Evolutionary conservation across 129 eudicot species (phyloP).

Genomic region (Escallonia rubra): DNA sequence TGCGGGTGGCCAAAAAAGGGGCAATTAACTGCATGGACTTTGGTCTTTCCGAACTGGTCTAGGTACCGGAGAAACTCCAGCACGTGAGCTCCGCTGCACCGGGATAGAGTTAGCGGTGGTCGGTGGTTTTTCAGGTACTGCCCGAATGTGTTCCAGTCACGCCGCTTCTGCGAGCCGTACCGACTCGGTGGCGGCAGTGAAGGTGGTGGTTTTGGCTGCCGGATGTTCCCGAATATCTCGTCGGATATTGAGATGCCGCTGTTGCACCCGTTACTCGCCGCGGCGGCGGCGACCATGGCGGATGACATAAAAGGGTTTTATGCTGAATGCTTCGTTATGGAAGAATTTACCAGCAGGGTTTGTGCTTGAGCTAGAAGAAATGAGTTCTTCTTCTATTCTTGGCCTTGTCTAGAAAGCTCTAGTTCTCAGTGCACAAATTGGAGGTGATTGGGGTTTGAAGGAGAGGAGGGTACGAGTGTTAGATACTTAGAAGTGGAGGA

Average conservation of each 20-base stretch:
- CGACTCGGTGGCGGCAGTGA: not conserved
- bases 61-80: conserved; percentile 9
- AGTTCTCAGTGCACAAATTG: not conserved
- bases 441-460: not conserved
- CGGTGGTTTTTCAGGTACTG: conserved; percentile 12
- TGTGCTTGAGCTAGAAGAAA: not conserved
- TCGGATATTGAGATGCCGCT: not conserved
- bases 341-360: not conserved
- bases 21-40: conserved; percentile 3
- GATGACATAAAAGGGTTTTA: not conserved
- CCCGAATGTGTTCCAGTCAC: conserved; percentile 13
- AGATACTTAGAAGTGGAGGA: not conserved
- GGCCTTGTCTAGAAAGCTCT: too few species aligned
- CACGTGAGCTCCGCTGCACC: conserved; percentile 12
- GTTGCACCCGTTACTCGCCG: not conserved
- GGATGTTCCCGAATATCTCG: not conserved
- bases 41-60: conserved; percentile 9
- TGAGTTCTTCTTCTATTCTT: too few species aligned
- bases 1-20: conserved; percentile 11
- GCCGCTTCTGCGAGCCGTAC: conserved; percentile 9
- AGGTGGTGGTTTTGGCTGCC: not conserved
- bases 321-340: not conserved
- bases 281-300: not conserved
- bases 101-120: not conserved
- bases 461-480: not conserved